Conservation (phyloP, 2,329 filamentous ascomycete species). For the Furcasterigmium furcatum region DNA sequence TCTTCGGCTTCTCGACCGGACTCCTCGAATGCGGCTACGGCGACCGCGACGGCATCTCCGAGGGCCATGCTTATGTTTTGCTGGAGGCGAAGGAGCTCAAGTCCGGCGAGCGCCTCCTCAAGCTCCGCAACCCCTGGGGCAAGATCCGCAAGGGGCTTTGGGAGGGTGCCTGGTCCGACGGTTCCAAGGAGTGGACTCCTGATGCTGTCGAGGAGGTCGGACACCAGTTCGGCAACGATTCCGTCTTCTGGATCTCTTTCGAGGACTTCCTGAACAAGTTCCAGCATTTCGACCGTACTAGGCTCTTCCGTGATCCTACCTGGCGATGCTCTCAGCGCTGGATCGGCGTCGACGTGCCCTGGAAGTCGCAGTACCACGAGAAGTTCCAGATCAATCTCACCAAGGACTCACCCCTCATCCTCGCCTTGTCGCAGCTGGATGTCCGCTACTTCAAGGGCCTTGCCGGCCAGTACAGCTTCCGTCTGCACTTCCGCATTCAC, state of each 20-base stretch:
- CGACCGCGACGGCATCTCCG: conserved; percentile 53
- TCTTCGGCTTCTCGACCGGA: conserved; percentile 69
- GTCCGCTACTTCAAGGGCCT: conserved; percentile 60
- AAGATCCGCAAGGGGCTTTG: conserved; percentile 54
- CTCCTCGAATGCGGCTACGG: conserved; percentile 62
- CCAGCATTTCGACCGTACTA: conserved; percentile 57
- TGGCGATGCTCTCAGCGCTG: conserved; percentile 59
- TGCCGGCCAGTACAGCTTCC: conserved; percentile 53
- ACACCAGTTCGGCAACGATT: conserved; percentile 59
- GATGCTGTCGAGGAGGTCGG: conserved; percentile 54
- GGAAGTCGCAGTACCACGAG: conserved; percentile 59
- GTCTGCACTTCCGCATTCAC: conserved; percentile 49
- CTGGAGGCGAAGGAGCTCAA: conserved; percentile 53
- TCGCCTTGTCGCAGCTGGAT: conserved; percentile 61
- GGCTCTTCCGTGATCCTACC: conserved; percentile 55
- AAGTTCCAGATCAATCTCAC: conserved; percentile 57
- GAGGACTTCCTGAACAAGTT: conserved; percentile 61
- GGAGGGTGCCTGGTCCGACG: conserved; percentile 59
- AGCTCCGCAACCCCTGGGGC: conserved; percentile 60
- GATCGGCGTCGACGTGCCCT: conserved; percentile 60
- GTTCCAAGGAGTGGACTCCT: conserved; percentile 58
- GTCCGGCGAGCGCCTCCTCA: conserved; percentile 51
- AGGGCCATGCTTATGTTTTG: conserved; percentile 59
- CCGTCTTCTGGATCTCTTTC: conserved; percentile 63
- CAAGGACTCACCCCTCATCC: conserved; percentile 53